These are phyloP conservation scores for Puccinia sorghi DNA, from an alignment of 1,284 basidiomycete species.

Conservation along the genomic window DNA sequence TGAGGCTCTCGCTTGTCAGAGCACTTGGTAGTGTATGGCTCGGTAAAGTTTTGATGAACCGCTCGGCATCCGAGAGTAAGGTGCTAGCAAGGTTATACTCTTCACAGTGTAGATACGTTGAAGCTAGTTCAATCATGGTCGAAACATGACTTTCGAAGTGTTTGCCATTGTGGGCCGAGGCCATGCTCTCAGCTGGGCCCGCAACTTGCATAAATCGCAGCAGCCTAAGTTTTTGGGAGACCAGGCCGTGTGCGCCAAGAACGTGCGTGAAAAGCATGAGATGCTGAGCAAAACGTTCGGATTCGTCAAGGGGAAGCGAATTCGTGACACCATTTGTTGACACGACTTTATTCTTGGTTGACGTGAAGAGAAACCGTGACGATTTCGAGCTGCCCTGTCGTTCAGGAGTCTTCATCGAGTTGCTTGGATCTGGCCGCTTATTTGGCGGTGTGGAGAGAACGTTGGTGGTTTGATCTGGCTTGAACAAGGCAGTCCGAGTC, in stretches of 20 bases:
- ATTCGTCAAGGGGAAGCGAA: constrained; percentile 27
- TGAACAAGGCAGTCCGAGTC: constrained; percentile 5
- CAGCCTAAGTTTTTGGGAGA: constrained; percentile 28
- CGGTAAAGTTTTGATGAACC: constrained; percentile 6
- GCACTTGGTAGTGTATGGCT: constrained; percentile 9
- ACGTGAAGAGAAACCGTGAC: not conserved
- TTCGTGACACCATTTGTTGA: not conserved
- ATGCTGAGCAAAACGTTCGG: constrained; percentile 34
- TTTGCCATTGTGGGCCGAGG: not conserved
- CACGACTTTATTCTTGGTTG: not conserved
- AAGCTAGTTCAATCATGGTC: constrained; percentile 37
- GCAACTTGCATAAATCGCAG: constrained; percentile 19
- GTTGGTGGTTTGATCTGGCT: not conserved
- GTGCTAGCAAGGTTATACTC: constrained; percentile 29
- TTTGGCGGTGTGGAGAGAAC: constrained; percentile 14
- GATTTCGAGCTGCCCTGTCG: not conserved
- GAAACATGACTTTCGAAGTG: constrained; percentile 6
- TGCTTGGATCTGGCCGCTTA: not conserved
- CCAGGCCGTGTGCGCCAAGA: constrained; percentile 34
- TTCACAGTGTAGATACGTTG: constrained; percentile 44
- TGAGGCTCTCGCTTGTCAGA: constrained; percentile 32
- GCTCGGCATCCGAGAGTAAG: constrained; percentile 35
- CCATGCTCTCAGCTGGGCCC: not conserved
- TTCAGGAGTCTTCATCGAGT: constrained; percentile 25
- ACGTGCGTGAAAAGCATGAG: constrained; percentile 41